Evolutionary conservation across 306 rosid species (phyloP).

Genomic region (Cucurbita maxima): DNA sequence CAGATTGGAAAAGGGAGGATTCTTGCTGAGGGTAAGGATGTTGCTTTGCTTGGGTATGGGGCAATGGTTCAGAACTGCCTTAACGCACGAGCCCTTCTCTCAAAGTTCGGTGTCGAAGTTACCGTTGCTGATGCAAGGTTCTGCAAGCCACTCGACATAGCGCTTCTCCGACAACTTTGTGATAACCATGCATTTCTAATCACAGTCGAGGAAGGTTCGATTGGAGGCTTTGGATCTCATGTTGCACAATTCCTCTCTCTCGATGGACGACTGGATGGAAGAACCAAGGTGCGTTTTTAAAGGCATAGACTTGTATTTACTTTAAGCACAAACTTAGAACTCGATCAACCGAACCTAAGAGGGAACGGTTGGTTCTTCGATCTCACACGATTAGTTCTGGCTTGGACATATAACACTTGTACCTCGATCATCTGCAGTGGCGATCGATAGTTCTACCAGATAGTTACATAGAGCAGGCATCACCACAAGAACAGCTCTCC

Average conservation of each 20-base stretch:
- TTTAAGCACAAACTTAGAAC: background rate
- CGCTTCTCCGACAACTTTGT: constrained; percentile 75
- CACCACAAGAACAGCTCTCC: constrained; percentile 65
- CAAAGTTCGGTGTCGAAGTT: constrained; percentile 64
- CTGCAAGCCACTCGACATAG: constrained; percentile 85
- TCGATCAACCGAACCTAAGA: background rate
- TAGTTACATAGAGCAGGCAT: constrained; percentile 68
- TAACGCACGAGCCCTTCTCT: constrained; percentile 62
- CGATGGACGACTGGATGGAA: constrained; percentile 74
- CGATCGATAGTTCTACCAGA: constrained; percentile 82
- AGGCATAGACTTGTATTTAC: background rate
- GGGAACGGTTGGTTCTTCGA: background rate
- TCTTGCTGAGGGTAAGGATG: constrained; percentile 68
- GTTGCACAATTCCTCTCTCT: constrained; percentile 81
- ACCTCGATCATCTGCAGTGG: constrained; percentile 38
- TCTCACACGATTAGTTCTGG: background rate
- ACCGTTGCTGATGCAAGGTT: constrained; percentile 98
- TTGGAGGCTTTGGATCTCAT: constrained; percentile 92
- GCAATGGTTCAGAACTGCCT: constrained; percentile 94
- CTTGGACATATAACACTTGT: background rate
- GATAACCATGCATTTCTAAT: constrained; percentile 59
- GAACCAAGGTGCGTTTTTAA: constrained; percentile 40
- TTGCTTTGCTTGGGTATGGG: constrained; percentile 87
- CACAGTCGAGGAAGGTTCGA: constrained; percentile 91
- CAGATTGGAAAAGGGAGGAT: constrained; percentile 84